Evolutionary conservation across 768 basidiomycete species (phyloP).

Genomic region (Lactifluus subvellereus): DNA sequence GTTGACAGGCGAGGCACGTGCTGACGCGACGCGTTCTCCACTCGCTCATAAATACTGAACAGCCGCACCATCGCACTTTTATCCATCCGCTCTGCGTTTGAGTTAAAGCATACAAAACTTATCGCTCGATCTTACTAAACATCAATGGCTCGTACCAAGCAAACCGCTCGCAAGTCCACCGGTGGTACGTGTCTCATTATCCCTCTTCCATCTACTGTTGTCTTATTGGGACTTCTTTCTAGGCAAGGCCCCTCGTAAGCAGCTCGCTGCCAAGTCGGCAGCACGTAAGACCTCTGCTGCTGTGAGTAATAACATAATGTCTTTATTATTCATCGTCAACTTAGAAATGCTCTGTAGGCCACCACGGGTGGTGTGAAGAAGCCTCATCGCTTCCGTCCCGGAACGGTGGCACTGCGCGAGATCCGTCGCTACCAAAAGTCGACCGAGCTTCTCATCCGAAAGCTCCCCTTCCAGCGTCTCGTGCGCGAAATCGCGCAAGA

Average conservation of each 20-base stretch:
- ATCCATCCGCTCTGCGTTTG: constrained; percentile 9
- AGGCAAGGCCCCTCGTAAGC: constrained; percentile 66
- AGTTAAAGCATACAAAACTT: neutral
- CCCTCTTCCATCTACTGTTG: neutral
- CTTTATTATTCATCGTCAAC: neutral
- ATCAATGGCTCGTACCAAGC: constrained; percentile 68
- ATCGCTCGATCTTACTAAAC: constrained; percentile 1
- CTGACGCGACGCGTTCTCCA: constrained; percentile 12
- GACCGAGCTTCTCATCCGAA: constrained; percentile 37
- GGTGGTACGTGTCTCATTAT: constrained; percentile 44
- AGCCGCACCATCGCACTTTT: neutral
- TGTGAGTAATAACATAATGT: constrained; percentile 3
- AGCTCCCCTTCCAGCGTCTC: constrained; percentile 62
- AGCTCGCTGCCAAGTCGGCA: constrained; percentile 58
- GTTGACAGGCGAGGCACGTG: constrained; percentile 12
- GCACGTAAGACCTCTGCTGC: constrained; percentile 56
- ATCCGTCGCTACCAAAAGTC: constrained; percentile 39
- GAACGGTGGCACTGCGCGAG: constrained; percentile 36
- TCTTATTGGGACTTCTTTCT: neutral
- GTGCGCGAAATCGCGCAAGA: constrained; percentile 62
- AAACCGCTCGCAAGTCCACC: constrained; percentile 73
- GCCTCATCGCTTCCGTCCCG: constrained; percentile 37
- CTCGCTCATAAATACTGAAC: constrained; percentile 7
- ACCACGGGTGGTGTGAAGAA: constrained; percentile 66
- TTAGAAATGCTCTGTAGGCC: constrained; percentile 24